Evolutionary conservation across 1,284 basidiomycete species (phyloP), one percentile per base, ranked within the genome.

Genomic region (Naganishia sp.): DNA sequence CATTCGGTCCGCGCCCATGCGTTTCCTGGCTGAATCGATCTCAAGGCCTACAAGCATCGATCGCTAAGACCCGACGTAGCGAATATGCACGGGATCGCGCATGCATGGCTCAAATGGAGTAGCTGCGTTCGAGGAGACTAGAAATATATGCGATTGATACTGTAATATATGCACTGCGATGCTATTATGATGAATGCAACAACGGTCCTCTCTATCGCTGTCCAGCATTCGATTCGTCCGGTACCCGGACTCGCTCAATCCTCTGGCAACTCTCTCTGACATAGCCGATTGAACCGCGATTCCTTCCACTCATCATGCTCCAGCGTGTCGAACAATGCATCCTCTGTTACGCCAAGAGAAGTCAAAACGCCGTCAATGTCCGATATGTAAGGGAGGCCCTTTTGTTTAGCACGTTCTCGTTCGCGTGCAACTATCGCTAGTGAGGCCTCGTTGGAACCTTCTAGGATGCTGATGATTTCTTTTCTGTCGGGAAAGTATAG

Each of bases 231-330:
- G 18, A 5, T 21, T 13, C 21, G 2, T 46, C 45, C 43, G 43
- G 43, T 46, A 25, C 48, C 6, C 45, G 42, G 16, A n/a, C 59
- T 16, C 48, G 36, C 48, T 61, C 46, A 64, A 46, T 73, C 78
- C 81, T 96, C 93, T 13, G 93, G 93, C 73, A 95, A 81, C 79
- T 96, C 93, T 74, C 93, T 83, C 70, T 87, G 85, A 70, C 93
- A 87, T 66, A 96, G 79, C 68, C 93, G 83, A 69, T 85, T 87
- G 88, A 91, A 96, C 57, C 90, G 90, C 71, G 86, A 90, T 75
- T 94, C 92, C 75, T 87, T 91, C 93, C 94, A 96, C 31, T 73
- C 75, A 65, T 80, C 79, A n/a, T 72, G 56, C 25, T 70, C 72
- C 50, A 80, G 69, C 90, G 90, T 92, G 46, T 91, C 90, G 46